Conservation (phyloP, 129 eudicot species). For the Mikania micrantha region DNA sequence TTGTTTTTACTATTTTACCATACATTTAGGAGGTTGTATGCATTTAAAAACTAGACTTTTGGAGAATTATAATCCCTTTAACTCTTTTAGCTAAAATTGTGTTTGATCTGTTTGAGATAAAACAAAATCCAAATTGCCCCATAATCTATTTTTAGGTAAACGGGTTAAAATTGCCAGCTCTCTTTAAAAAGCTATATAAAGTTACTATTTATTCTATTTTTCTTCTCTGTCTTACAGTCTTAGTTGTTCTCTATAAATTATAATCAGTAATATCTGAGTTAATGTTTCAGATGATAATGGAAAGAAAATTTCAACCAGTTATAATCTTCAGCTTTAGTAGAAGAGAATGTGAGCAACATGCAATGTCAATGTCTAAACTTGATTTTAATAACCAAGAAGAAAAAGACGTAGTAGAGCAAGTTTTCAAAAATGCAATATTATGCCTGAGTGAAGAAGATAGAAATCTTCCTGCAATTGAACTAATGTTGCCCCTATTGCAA, state of each 20-base stretch:
- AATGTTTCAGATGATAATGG: conserved; percentile 92
- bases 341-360: conserved; percentile 99
- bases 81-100: background rate
- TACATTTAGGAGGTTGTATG: background rate
- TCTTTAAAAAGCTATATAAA: background rate
- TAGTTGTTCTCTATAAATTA: background rate
- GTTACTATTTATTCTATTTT: too few relatives aligned
- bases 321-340: conserved; percentile 96
- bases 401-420: conserved; percentile 88
- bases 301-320: conserved; percentile 94
- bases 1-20: too few relatives aligned
- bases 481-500: conserved; percentile 95
- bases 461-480: conserved; percentile 81
- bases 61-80: background rate
- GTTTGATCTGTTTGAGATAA: background rate
- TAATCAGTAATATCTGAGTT: background rate
- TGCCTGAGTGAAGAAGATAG: conserved; percentile 95
- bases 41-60: background rate
- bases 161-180: background rate
- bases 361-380: conserved; percentile 95
- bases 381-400: conserved; percentile 88
- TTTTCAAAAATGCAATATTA: conserved; percentile 61
- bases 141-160: background rate
- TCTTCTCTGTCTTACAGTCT: background rate
- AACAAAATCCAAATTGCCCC: background rate